Conservation (phyloP, 352 stramenopile species). For the Globisporangium recalcitrans region DNA sequence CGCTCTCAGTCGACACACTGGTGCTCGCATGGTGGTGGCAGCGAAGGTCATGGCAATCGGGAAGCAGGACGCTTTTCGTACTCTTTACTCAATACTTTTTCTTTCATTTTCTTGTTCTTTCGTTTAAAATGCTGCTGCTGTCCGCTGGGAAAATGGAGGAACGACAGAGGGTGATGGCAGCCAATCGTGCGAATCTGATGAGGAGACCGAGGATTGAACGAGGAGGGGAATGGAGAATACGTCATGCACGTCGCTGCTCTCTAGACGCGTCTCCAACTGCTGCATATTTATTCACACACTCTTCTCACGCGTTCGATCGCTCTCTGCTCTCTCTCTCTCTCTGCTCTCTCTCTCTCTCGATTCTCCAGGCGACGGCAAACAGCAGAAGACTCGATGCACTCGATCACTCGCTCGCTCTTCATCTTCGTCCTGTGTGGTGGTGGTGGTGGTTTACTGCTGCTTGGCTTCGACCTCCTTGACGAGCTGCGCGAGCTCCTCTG, state of each 20-base stretch:
- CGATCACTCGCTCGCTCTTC: conserved; percentile 5
- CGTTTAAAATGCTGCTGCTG: background rate
- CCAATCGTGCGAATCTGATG: no score
- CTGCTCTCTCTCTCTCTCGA: background rate
- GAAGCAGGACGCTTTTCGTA: background rate
- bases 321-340: no score
- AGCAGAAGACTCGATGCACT: background rate
- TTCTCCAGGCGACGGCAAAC: background rate
- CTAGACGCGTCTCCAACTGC: conserved; percentile 3
- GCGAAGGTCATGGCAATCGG: background rate
- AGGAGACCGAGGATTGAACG: no score
- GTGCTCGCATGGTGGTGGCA: background rate
- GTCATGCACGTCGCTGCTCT: background rate
- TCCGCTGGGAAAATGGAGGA: background rate
- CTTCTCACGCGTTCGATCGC: background rate
- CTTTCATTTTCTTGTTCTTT: conserved; percentile 2
- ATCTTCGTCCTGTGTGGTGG: background rate
- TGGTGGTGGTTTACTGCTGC: conserved; percentile 64
- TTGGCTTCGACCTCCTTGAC: conserved; percentile 84
- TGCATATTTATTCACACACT: conserved; percentile 13
- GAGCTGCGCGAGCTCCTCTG: conserved; percentile 73
- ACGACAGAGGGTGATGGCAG: background rate
- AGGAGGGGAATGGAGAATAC: background rate
- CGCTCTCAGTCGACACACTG: no score
- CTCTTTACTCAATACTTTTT: conserved; percentile 1